phyloP scores from a whole-genome alignment of 257 asterid genomes.

The Ballota nigra region DNA sequence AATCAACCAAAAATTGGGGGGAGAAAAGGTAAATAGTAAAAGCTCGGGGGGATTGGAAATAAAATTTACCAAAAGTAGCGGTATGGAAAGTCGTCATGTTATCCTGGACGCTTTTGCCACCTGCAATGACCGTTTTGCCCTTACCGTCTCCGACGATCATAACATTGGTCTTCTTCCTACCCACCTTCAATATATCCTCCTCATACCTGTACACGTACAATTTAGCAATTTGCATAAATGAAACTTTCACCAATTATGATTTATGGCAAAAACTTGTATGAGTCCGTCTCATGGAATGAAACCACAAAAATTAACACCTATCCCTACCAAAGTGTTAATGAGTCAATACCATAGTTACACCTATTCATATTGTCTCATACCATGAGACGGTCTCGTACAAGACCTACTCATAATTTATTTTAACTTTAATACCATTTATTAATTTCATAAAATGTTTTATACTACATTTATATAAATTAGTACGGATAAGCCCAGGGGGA shows the following conservation, averaged over 20 bases:
- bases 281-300: too few species aligned
- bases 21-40: background rate
- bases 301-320: too few species aligned
- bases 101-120: constrained; percentile 64
- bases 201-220: constrained; percentile 54
- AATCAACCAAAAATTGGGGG: background rate
- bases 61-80: constrained; percentile 70
- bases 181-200: constrained; percentile 68
- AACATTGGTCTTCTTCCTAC: constrained; percentile 79
- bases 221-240: background rate
- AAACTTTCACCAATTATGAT: background rate
- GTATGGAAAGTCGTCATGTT: constrained; percentile 84
- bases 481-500: background rate
- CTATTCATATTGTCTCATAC: too few species aligned
- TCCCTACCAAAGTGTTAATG: too few species aligned
- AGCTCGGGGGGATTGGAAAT: background rate
- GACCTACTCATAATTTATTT: background rate
- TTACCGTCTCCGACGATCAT: constrained; percentile 95
- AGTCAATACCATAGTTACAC: too few species aligned
- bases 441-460: background rate
- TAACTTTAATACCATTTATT: too few species aligned
- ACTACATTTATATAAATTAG: background rate
- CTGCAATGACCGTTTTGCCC: constrained; percentile 84
- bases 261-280: too few species aligned
- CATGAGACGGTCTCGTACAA: too few species aligned